Evolutionary conservation across 768 basidiomycete genomes (phyloP).

Genomic region (Naganishia vaughanmartiniae): DNA sequence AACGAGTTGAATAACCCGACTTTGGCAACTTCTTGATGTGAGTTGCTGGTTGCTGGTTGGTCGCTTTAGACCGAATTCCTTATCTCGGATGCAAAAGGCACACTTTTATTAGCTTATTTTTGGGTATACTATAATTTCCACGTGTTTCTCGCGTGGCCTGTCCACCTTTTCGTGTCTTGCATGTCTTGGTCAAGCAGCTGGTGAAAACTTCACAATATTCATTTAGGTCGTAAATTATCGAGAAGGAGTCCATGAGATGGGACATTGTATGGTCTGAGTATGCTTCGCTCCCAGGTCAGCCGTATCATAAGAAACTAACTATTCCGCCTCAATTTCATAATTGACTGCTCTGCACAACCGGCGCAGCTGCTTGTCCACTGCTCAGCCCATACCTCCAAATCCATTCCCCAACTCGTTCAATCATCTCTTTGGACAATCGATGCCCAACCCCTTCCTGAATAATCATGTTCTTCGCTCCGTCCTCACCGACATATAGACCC

Average conservation of each 20-base stretch:
- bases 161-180: too few relatives aligned
- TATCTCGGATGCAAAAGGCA: constrained; percentile 20
- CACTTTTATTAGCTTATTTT: too few relatives aligned
- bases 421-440: constrained; percentile 64
- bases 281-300: background rate
- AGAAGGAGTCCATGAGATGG: too few relatives aligned
- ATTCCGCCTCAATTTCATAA: background rate
- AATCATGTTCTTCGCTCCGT: constrained; percentile 61
- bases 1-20: background rate
- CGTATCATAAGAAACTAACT: background rate
- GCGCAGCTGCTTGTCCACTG: background rate
- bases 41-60: background rate
- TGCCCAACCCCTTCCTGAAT: constrained; percentile 64
- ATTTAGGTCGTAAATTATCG: too few relatives aligned
- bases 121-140: background rate
- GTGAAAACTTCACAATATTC: too few relatives aligned
- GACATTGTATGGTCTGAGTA: too few relatives aligned
- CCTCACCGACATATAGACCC: constrained; percentile 57
- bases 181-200: too few relatives aligned
- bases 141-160: background rate
- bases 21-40: background rate
- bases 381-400: constrained; percentile 44
- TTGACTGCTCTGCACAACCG: background rate
- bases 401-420: constrained; percentile 53
- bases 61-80: constrained; percentile 13